Evolutionary conservation across 179 eudicot genomes (phyloP).

Genomic region (Patellifolia procumbens): DNA sequence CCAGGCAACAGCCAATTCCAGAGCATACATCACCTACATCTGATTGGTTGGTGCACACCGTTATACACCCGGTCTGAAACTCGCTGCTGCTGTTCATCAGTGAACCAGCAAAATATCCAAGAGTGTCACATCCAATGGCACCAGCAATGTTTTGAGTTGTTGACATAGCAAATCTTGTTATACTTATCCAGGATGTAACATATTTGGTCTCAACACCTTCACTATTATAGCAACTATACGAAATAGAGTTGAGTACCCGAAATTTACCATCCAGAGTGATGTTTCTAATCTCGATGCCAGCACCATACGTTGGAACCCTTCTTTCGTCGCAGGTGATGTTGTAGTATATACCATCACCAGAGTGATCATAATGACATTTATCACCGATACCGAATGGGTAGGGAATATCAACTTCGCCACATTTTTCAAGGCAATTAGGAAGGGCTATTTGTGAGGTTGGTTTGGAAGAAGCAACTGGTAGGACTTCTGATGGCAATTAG

Average conservation of each 20-base stretch:
- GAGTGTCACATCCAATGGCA: constrained; percentile 1
- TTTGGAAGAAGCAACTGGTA: too few species aligned
- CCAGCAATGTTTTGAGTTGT: not conserved
- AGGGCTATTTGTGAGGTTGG: not conserved
- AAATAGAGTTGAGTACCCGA: not conserved
- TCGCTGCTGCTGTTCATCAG: not conserved
- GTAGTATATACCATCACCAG: not conserved
- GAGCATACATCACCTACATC: not conserved
- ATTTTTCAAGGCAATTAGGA: too few species aligned
- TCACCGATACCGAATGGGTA: constrained; percentile 35
- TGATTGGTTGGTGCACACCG: not conserved
- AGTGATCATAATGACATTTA: not conserved
- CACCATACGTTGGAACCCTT: not conserved
- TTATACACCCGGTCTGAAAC: not conserved
- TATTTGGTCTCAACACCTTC: not conserved
- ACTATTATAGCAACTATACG: not conserved
- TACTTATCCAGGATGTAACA: not conserved
- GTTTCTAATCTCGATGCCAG: not conserved
- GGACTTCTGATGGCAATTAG: too few species aligned
- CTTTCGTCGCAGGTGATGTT: not conserved
- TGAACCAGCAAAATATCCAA: not conserved
- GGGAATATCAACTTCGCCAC: constrained; percentile 24
- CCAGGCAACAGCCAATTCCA: not conserved
- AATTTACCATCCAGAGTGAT: not conserved
- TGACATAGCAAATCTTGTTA: not conserved